Conservation (phyloP, 441 rosid species). For the Sinapis alba region DNA sequence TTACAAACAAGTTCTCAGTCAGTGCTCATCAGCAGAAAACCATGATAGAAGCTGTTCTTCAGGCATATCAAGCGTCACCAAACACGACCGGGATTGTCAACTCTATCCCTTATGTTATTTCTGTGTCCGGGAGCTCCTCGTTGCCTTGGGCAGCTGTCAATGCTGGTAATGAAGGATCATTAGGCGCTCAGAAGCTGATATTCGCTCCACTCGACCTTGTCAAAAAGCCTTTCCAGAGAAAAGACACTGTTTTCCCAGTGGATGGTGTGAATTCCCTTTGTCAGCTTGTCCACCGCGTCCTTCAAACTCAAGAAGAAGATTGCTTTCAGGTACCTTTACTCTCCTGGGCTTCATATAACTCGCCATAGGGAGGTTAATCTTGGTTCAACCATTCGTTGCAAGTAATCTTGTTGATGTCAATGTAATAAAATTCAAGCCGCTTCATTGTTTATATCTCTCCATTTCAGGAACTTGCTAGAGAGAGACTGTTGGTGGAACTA, state of each 20-base stretch:
- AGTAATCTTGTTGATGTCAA: neutral
- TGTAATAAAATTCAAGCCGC: neutral
- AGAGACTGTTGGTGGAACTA: constrained; percentile 66
- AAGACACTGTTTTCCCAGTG: constrained; percentile 68
- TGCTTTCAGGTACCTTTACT: constrained; percentile 66
- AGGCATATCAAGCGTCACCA: constrained; percentile 78
- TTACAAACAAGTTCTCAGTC: constrained; percentile 96
- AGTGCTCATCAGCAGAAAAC: constrained; percentile 94
- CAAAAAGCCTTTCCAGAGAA: constrained; percentile 77
- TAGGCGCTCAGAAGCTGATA: constrained; percentile 61
- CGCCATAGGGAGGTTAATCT: neutral
- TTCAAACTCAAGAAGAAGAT: constrained; percentile 80
- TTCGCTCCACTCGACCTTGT: constrained; percentile 74
- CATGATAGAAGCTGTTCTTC: constrained; percentile 73
- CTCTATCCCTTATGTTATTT: constrained; percentile 87
- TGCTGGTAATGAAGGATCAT: constrained; percentile 52
- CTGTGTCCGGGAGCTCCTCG: constrained; percentile 69
- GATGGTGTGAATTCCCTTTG: constrained; percentile 82
- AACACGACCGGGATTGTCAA: constrained; percentile 68
- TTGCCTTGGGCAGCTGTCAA: constrained; percentile 67
- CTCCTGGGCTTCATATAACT: neutral
- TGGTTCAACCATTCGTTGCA: neutral
- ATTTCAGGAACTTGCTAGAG: constrained; percentile 77
- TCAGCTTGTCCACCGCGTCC: constrained; percentile 71
- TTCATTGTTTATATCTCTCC: constrained; percentile 11